Evolutionary conservation across 345 rosid genomes (phyloP).

Genomic region (Noccaea bulbosa): DNA sequence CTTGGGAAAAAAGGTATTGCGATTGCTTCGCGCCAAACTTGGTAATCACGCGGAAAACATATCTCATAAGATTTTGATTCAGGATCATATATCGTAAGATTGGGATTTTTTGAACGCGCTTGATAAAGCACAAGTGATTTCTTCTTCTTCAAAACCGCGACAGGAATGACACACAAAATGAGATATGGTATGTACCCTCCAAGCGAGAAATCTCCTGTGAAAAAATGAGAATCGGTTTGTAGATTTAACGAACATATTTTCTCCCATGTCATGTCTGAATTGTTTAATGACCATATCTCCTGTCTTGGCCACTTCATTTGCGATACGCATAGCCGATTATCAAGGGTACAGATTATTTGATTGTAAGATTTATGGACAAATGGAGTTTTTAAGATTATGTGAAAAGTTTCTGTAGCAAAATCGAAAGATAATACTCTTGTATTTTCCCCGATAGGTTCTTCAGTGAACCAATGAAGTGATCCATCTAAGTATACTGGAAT

Average conservation of each 20-base stretch:
- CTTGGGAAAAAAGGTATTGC: neutral
- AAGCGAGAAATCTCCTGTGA: neutral
- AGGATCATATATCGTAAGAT: neutral
- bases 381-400: constrained; percentile 6
- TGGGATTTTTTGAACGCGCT: neutral
- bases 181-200: neutral
- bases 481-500: constrained; percentile 1
- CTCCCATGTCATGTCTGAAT: neutral
- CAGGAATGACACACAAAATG: neutral
- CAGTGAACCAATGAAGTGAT: constrained; percentile 8
- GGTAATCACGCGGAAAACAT: neutral
- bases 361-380: neutral
- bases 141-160: neutral
- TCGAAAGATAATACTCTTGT: neutral
- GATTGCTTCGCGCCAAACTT: neutral
- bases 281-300: neutral
- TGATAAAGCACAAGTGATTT: neutral
- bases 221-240: neutral
- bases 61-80: neutral
- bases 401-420: neutral
- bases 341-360: neutral
- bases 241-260: neutral
- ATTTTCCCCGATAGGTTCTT: neutral
- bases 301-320: neutral
- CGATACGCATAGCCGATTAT: neutral